Base-by-base conservation (phyloP, 176 grass and related monocot species). In the Phoenix roebelenii region DNA sequence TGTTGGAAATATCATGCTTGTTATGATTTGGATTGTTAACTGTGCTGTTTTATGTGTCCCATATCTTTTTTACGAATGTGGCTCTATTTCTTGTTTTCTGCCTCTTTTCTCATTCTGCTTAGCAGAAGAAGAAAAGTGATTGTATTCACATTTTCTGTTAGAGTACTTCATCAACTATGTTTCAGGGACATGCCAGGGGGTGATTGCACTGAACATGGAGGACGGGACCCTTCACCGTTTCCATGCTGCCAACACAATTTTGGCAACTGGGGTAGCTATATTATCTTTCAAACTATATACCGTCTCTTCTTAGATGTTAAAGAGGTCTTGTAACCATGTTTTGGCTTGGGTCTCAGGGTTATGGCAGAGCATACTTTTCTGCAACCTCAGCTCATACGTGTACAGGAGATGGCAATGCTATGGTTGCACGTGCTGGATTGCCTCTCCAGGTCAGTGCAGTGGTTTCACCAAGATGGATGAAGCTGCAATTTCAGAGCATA, bases 201-300 rank as follows among this genome's bases (percentile, higher is more conserved):
- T 96, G 23, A 87, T 96, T 87, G 91, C 91, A 55, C 81, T 96
- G 59, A 96, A 96, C 77, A 96, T 96, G 91, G 91, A 96, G 66
- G 91, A 96, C 74, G 83, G 86, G 54, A 96, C 91, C 54, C 83
- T 96, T 90, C 91, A 90, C 64, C 80, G 83, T 53, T 96, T 96
- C 80, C 75, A 67, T 80, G 44, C 86, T 58, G 59, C 60, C 15
- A 96, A 96, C 65, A 96, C 91, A 79, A 84, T 96, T 79, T 69
- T 96, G 22, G 91, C 91, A 52, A 96, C 91, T 58, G 83, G 91
- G 67, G 91, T 96, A 90, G 70, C 69, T 5, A 26, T 28, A 55
- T 73, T 58, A 72, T 68, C 18, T 39, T 23, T 44, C 30, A 69
- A 23, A 23, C 9, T 44, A 9, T 14, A 44, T 10, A 44, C 14